Base-by-base conservation (phyloP, 2,329 filamentous ascomycete genomes). In the Stagonosporopsis tanaceti region DNA sequence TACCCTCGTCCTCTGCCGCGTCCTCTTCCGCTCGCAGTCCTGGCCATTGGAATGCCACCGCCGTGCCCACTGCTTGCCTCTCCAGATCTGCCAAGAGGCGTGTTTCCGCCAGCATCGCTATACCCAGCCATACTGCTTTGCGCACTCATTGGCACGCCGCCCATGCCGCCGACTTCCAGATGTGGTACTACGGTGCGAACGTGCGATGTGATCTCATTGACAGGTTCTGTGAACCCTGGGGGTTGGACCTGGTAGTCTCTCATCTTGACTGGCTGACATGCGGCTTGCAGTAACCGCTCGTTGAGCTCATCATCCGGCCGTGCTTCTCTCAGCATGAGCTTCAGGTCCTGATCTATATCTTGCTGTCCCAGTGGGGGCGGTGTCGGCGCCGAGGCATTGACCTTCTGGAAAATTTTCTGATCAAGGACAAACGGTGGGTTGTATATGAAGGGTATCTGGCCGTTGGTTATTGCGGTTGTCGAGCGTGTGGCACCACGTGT, bases 401-500 rank as follows among this genome's bases (percentile, higher is more conserved):
- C 73, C 48, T 82, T 81, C 28, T 75, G 74, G 57, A 80, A 79
- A 24, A 80, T 77, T 52, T 79, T 78, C 34, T 77, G 77, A 47
- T 77, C 74, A 17, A 82, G 76, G 24, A 81, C 70, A 42, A 79
- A 77, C 0, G 80, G 81, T 6, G 69, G 68, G 34, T 73, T 72
- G 61, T 72, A 70, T 15, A 78, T 75, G 64, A 81, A 81, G 7
- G 78, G 79, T 45, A 80, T 69, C 24, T 65, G 72, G 58, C 62
- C 77, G 38, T 76, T 76, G 2, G 76, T 76, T 14, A 78, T 74
- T 12, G 75, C 81, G 0, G 84, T 65, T 20, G 84, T 81, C 47
- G 81, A 84, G 51, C 84, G 78, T 6, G 81, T 79, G 61, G 83
- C 77, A 72, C 84, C 77, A 64, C 79, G 68, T 60, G 79, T 74